These are phyloP conservation scores for Cucurbita ficifolia DNA, from an alignment of 306 rosid genomes.

Conservation along the genomic window DNA sequence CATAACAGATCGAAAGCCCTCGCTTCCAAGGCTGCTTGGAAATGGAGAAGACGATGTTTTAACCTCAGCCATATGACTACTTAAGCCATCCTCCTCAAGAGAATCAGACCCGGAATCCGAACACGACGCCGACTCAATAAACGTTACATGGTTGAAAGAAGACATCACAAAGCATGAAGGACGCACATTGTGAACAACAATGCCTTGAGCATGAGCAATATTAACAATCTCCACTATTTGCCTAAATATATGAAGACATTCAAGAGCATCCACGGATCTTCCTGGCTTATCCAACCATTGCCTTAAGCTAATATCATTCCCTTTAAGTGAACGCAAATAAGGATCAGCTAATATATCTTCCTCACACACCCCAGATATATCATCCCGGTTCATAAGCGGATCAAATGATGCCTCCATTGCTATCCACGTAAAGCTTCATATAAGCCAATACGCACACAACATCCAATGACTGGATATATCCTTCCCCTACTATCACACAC, in stretches of 20 bases:
- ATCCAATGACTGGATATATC: slow-evolving; percentile 25
- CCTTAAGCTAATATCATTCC: slow-evolving; percentile 86
- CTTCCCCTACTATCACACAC: slow-evolving; percentile 25
- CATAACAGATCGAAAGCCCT: slow-evolving; percentile 29
- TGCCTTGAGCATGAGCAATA: slow-evolving; percentile 72
- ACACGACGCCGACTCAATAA: slow-evolving; percentile 88
- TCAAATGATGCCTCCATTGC: slow-evolving; percentile 72
- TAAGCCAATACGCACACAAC: slow-evolving; percentile 19
- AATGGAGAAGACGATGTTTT: slow-evolving; percentile 29
- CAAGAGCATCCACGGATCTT: slow-evolving; percentile 48
- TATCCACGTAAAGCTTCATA: slow-evolving; percentile 52
- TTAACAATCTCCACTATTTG: slow-evolving; percentile 75
- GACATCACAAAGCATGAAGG: slow-evolving; percentile 98
- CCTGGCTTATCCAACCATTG: slow-evolving; percentile 88
- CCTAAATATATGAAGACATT: slow-evolving; percentile 76
- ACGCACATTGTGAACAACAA: slow-evolving; percentile 83
- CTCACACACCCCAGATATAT: slow-evolving; percentile 46
- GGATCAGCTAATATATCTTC: slow-evolving; percentile 44
- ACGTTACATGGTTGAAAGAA: slow-evolving; percentile 75
- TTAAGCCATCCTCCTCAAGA: slow-evolving; percentile 47
- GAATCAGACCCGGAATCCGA: slow-evolving; percentile 89
- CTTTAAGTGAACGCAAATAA: slow-evolving; percentile 32
- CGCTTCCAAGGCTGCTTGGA: slow-evolving; percentile 42
- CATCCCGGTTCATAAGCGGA: slow-evolving; percentile 30
- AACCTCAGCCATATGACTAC: slow-evolving; percentile 28